Conservation (phyloP, 1,284 basidiomycete species). For the Exobasidium cylindrosporum region DNA sequence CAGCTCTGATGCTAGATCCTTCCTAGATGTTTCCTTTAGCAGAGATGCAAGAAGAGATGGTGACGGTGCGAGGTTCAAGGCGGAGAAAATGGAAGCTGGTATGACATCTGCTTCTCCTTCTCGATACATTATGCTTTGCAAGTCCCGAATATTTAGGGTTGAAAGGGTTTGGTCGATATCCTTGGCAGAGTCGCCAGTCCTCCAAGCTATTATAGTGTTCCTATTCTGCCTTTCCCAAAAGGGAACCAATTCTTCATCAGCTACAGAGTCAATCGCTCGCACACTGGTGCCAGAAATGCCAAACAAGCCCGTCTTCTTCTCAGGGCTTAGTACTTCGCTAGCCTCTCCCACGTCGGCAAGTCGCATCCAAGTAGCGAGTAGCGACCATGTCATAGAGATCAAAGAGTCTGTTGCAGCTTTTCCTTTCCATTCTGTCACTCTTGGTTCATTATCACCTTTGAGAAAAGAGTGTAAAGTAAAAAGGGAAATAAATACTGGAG, state of each 20-base stretch:
- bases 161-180: neutral
- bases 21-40: neutral
- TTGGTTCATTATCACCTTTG: neutral
- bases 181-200: neutral
- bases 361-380: slow-evolving; percentile 37
- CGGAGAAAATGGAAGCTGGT: neutral
- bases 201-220: neutral
- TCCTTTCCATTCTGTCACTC: neutral
- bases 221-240: neutral
- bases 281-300: neutral
- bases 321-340: neutral
- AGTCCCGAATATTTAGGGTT: neutral
- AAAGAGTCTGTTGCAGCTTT: neutral
- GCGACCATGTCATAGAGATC: slow-evolving; percentile 13
- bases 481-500: slow-evolving; percentile 30
- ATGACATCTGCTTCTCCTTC: neutral
- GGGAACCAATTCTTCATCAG: neutral
- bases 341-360: slow-evolving; percentile 29
- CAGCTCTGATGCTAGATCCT: neutral
- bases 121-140: neutral
- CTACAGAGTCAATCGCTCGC: neutral
- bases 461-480: slow-evolving; percentile 24
- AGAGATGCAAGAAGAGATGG: slow-evolving; percentile 6
- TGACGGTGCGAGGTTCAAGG: slow-evolving; percentile 7
- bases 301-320: neutral